Evolutionary conservation across 495 filamentous ascomycete genomes (phyloP).

Genomic region (Elasticomyces elasticus): DNA sequence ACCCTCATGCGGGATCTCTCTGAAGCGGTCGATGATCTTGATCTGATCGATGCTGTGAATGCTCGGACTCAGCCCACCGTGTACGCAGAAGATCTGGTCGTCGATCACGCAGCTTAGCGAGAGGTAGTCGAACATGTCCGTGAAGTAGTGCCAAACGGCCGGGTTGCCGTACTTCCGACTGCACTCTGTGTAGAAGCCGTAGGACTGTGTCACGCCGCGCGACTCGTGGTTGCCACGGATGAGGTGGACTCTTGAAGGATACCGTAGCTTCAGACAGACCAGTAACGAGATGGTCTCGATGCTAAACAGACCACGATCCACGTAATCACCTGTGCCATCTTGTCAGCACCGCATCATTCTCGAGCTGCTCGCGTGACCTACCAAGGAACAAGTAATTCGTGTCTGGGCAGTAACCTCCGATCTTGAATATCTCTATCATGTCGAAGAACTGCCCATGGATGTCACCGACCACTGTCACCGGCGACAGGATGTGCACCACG

Average conservation of each 20-base stretch:
- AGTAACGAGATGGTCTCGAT: constrained; percentile 93
- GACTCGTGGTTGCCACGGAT: constrained; percentile 98
- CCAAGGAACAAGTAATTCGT: constrained; percentile 97
- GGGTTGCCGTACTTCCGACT: constrained; percentile 95
- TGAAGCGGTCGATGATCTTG: constrained; percentile 97
- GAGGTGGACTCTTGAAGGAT: constrained; percentile 95
- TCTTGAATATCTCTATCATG: constrained; percentile 97
- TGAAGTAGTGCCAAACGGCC: constrained; percentile 99
- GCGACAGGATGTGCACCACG: constrained; percentile 91
- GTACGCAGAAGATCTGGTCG: constrained; percentile 97
- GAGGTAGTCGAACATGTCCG: constrained; percentile 98
- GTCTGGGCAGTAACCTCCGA: constrained; percentile 90
- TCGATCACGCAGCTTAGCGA: constrained; percentile 95
- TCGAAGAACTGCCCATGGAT: constrained; percentile 99
- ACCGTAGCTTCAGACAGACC: constrained; percentile 91
- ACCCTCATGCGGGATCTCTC: constrained; percentile 95
- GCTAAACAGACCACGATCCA: constrained; percentile 96
- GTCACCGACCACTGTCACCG: constrained; percentile 96
- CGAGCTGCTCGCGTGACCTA: constrained; percentile 31
- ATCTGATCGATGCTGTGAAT: constrained; percentile 99
- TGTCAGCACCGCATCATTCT: neutral
- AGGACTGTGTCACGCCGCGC: constrained; percentile 93
- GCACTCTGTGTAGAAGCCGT: constrained; percentile 98
- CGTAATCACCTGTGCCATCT: constrained; percentile 60
- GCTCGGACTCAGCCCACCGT: constrained; percentile 87